Evolutionary conservation across 768 basidiomycete species (phyloP).

Genomic region (Cytidiella melzeri): DNA sequence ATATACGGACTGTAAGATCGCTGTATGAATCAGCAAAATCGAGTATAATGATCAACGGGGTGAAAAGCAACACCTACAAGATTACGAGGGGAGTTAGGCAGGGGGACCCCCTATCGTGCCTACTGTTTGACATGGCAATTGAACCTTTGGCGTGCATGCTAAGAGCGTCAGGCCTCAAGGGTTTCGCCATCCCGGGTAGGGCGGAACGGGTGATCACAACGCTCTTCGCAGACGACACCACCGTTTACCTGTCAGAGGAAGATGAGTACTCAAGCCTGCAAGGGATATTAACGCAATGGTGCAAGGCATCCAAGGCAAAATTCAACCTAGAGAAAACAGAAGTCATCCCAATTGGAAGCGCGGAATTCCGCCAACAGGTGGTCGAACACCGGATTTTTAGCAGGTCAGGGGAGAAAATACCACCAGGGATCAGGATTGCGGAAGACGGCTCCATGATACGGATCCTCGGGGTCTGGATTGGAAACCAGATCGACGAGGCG

Average conservation of each 20-base stretch:
- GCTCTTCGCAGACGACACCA: no score
- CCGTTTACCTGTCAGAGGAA: constrained; percentile 7
- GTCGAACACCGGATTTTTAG: neutral
- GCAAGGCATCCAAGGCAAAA: constrained; percentile 17
- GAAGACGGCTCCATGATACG: constrained; percentile 1
- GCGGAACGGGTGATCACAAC: no score
- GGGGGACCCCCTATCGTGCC: no score
- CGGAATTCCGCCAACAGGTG: neutral
- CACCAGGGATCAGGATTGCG: neutral
- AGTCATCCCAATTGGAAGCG: constrained; percentile 17
- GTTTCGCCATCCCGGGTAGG: no score
- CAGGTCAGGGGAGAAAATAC: neutral
- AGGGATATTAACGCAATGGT: constrained; percentile 16
- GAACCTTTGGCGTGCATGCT: no score
- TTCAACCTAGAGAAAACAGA: constrained; percentile 22
- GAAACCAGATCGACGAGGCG: constrained; percentile 11
- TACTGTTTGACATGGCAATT: no score
- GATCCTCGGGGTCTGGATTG: constrained; percentile 16
- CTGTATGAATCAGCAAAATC: no score
- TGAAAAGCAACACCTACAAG: no score
- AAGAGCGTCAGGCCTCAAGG: no score
- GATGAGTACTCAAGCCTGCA: constrained; percentile 16
- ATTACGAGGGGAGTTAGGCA: no score
- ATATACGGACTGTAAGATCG: no score
- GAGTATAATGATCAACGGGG: no score